Evolutionary conservation across 495 filamentous ascomycete genomes (phyloP), one percentile per base, ranked within the genome.

Genomic region (Penicillium steckii): DNA sequence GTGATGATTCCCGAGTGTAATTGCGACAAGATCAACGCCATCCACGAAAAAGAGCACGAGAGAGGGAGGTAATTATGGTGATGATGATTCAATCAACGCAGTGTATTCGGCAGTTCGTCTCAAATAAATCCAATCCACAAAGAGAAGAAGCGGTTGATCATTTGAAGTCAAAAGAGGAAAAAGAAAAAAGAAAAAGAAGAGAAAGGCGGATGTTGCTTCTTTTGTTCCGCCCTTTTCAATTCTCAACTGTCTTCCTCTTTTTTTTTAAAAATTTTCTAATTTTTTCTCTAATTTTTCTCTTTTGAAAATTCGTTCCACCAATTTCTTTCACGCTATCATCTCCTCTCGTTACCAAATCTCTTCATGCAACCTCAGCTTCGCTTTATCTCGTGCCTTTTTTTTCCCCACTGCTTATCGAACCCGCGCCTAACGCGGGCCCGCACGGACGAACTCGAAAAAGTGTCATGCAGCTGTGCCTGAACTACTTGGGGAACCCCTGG

Each of bases 301-400:
- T 26, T 46, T 32, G 15, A 29, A n/a, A n/a, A n/a, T n/a, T n/a
- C n/a, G n/a, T n/a, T n/a, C n/a, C n/a, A n/a, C n/a, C n/a, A n/a
- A n/a, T n/a, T n/a, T 29, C 8, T 22, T 24, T 24, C 19, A 8
- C 27, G 23, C 35, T 54, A 54, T 54, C 51, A 25, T 25, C 26
- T 4, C 1, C 29, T 19, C 18, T 4, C 3, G 22, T 60, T 55
- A 58, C 57, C 50, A 41, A 63, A 60, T 63, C 46, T 44, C 37
- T 55, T 59, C 52, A 49, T 44, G 42, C 44, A 59, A 56, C 48
- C 35, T 27, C n/a, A 9, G n/a, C n/a, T 23, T 19, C 19, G 17
- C 49, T 54, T 50, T 55, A 48, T 52, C 41, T 58, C 24, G 30
- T 21, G 27, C 18, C 37, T 15, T 12, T 12, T 46, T 37, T 17